Conservation (phyloP, 2,329 filamentous ascomycete species). For the Fusarium goolgardi region DNA sequence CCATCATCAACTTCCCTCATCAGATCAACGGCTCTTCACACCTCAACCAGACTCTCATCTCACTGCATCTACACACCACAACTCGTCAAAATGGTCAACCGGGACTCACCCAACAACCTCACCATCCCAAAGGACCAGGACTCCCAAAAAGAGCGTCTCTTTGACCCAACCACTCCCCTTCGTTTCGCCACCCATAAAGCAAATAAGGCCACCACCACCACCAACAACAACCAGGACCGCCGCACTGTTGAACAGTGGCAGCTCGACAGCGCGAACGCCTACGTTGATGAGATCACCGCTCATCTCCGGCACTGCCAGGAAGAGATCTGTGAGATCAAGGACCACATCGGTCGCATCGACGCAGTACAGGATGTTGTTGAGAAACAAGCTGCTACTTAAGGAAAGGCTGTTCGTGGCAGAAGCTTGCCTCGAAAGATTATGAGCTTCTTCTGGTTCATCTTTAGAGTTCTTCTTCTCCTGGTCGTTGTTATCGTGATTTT, state of each 20-base stretch:
- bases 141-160: background rate
- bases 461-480: background rate
- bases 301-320: background rate
- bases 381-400: too few relatives aligned
- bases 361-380: background rate
- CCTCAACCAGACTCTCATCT: background rate
- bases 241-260: slow-evolving; percentile 14
- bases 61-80: background rate
- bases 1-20: background rate
- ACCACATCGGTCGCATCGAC: background rate
- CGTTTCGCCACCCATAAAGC: background rate
- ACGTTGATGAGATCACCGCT: background rate
- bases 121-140: background rate
- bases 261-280: background rate
- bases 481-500: accelerated
- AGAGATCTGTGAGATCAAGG: background rate
- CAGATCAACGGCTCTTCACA: background rate
- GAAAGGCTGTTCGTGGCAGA: background rate
- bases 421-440: background rate
- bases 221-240: background rate
- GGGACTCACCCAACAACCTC: background rate
- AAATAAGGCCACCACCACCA: too few relatives aligned
- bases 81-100: background rate
- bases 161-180: background rate
- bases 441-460: background rate